These are phyloP conservation scores for Salix exigua DNA, from an alignment of 345 rosid genomes.

Conservation along the genomic window DNA sequence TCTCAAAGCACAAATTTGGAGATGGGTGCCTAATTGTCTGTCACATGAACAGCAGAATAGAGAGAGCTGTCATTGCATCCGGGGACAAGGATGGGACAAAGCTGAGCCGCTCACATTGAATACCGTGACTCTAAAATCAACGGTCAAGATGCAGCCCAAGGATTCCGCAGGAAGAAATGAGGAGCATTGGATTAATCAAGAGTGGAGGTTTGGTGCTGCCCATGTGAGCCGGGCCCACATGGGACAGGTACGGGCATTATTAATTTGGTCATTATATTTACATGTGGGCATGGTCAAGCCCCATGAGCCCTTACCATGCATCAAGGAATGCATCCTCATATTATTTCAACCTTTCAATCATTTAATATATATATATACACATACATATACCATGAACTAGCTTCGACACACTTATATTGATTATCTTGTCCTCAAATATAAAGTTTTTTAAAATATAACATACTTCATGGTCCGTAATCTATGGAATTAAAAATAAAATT, in stretches of 20 bases:
- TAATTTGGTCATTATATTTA: background rate
- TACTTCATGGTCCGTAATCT: too few relatives aligned
- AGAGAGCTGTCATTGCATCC: slow-evolving; percentile 25
- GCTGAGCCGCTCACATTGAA: slow-evolving; percentile 26
- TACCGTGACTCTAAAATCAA: slow-evolving; percentile 20
- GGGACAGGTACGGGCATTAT: slow-evolving; percentile 27
- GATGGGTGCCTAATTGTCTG: slow-evolving; percentile 27
- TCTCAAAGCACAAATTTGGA: slow-evolving; percentile 11
- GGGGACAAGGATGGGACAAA: slow-evolving; percentile 51
- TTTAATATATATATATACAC: too few relatives aligned
- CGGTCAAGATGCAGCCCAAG: slow-evolving; percentile 15
- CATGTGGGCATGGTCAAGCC: slow-evolving; percentile 11
- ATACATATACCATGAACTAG: too few relatives aligned
- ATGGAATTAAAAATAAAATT: too few relatives aligned
- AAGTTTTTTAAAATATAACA: too few relatives aligned
- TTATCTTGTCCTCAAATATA: too few relatives aligned
- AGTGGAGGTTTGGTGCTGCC: slow-evolving; percentile 10
- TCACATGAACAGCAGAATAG: slow-evolving; percentile 30
- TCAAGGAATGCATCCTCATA: background rate
- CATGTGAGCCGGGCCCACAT: slow-evolving; percentile 40
- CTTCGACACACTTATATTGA: too few relatives aligned
- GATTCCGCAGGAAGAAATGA: background rate
- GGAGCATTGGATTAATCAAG: slow-evolving; percentile 21
- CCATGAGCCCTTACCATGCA: slow-evolving; percentile 7
- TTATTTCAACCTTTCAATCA: background rate